Base-by-base conservation (phyloP, 441 rosid genomes). In the Breynia disticha region DNA sequence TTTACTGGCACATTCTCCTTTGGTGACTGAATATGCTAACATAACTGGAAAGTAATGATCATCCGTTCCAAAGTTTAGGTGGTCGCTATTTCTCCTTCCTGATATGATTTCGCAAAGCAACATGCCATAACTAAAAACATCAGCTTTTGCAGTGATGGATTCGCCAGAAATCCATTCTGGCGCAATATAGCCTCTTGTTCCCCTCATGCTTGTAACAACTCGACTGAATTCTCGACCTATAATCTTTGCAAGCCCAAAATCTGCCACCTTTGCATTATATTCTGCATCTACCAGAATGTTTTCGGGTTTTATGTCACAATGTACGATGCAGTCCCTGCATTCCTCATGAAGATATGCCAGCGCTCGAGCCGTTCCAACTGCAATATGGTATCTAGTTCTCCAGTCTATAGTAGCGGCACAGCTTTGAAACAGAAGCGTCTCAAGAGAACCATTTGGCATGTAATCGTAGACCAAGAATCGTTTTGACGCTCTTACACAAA, bases 101-200 rank as follows among this genome's bases (percentile, higher is more conserved):
- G 59, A 61, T 0, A 61, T 22, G 14, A 46, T 21, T 41, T 61
- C 54, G 48, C 12, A 61, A 5, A 61, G 53, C 59, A 61, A n/a
- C 97, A 89, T 89, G 28, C 97, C 95, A 7, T 81, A 89, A 67
- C 97, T 89, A 67, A 83, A 89, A 52, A 82, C 95, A 68, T 83
- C 95, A 0, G 93, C 97, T 66, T 88, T 88, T 9, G 89, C 72
- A 2, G 95, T 88, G 44, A 88, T 85, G 39, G 88, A 84, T 35
- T 81, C 65, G 20, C 97, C 97, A 1, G 95, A 85, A 58, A 88
- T 88, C 97, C 95, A 88, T 68, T 88, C 97, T 0, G 95, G 97
- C 1, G 97, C 97, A 3, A 88, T 86, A 32, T 85, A 88, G 44
- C 97, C 97, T 90, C 89, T 79, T 0, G 97, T 88, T 5, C 95